Evolutionary conservation across 2,329 filamentous ascomycete genomes (phyloP).

Genomic region (Didymella exigua): DNA sequence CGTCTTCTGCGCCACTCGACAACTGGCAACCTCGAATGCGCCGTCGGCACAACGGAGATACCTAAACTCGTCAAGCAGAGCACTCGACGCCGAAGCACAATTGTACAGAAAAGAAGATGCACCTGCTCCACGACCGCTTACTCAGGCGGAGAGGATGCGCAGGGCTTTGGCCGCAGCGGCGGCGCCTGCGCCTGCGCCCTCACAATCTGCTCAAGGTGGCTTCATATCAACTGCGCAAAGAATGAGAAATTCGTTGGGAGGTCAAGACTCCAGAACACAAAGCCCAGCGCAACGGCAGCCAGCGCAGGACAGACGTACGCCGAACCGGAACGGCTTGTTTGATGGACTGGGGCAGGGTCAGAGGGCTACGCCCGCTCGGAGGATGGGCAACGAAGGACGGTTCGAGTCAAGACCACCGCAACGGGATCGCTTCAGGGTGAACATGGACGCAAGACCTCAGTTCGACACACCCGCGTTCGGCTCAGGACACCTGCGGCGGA

Average conservation of each 20-base stretch:
- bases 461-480: conserved; percentile 36
- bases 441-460: conserved; percentile 39
- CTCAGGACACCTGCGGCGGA: conserved; percentile 34
- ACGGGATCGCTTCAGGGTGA: conserved; percentile 34
- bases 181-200: conserved; percentile 1
- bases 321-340: conserved; percentile 21
- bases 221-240: conserved; percentile 23
- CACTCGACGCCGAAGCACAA: conserved; percentile 37
- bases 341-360: conserved; percentile 27
- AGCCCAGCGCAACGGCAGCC: conserved; percentile 20
- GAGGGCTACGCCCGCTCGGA: conserved; percentile 15
- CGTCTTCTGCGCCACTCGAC: conserved; percentile 48
- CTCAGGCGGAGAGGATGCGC: conserved; percentile 39
- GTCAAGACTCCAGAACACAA: conserved; percentile 17
- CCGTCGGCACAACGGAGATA: conserved; percentile 37
- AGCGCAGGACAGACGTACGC: conserved; percentile 20
- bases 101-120: conserved; percentile 33
- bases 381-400: neutral
- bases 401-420: conserved; percentile 10
- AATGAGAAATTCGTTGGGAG: no score
- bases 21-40: conserved; percentile 30
- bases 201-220: conserved; percentile 18
- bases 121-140: conserved; percentile 25
- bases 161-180: conserved; percentile 29
- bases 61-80: conserved; percentile 42